These are phyloP conservation scores for Collybiopsis luxurians DNA, from an alignment of 768 basidiomycete species.

Conservation along the genomic window DNA sequence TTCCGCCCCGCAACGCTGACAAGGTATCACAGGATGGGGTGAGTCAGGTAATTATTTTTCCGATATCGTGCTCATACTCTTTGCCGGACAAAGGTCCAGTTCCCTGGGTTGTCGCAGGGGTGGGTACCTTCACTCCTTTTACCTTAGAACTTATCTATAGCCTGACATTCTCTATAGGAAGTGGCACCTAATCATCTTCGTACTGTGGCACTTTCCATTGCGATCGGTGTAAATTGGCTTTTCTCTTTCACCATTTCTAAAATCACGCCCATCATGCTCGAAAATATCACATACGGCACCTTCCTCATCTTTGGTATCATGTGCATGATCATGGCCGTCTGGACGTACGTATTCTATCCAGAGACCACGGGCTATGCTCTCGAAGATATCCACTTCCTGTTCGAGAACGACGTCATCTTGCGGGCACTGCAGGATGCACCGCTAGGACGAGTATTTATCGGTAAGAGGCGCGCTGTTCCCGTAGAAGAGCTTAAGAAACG, in stretches of 20 bases:
- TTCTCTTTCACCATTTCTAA: slow-evolving; percentile 46
- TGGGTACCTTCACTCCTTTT: background rate
- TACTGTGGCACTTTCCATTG: slow-evolving; percentile 32
- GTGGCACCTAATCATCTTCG: slow-evolving; percentile 44
- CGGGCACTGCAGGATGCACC: slow-evolving; percentile 40
- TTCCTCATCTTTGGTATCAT: slow-evolving; percentile 41
- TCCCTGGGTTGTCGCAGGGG: slow-evolving; percentile 33
- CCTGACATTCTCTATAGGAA: slow-evolving; percentile 17
- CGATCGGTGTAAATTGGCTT: slow-evolving; percentile 42
- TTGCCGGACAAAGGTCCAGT: slow-evolving; percentile 22
- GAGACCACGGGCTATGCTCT: slow-evolving; percentile 45
- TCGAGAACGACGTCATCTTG: slow-evolving; percentile 34
- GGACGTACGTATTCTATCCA: slow-evolving; percentile 43
- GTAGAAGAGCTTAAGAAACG: slow-evolving; percentile 19
- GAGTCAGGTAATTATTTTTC: too few relatives aligned
- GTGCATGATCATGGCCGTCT: slow-evolving; percentile 38
- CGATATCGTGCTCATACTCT: slow-evolving; percentile 18
- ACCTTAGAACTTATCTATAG: too few relatives aligned
- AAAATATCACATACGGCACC: slow-evolving; percentile 32
- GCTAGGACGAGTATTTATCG: slow-evolving; percentile 25
- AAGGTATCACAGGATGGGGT: slow-evolving; percentile 13
- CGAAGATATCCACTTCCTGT: slow-evolving; percentile 45
- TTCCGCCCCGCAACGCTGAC: background rate
- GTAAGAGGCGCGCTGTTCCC: slow-evolving; percentile 15
- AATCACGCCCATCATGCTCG: slow-evolving; percentile 12